These are phyloP conservation scores for Aspergillus versicolor DNA, from an alignment of 2,329 filamentous ascomycete species.

Conservation along the genomic window DNA sequence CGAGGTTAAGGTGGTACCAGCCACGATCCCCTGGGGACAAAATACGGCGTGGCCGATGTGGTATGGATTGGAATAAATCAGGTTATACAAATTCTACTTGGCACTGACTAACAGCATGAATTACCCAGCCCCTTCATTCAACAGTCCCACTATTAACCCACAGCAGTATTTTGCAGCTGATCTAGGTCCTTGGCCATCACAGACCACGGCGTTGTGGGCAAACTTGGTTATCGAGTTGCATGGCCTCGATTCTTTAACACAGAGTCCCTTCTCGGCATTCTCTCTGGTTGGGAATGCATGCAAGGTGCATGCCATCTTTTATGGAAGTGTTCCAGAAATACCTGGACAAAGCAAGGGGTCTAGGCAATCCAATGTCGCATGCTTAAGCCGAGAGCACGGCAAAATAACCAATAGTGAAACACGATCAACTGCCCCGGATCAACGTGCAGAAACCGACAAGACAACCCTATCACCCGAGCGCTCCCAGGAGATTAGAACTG, in stretches of 20 bases:
- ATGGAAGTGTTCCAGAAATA: neutral
- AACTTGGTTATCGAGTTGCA: neutral
- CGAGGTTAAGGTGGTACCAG: neutral
- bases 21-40: neutral
- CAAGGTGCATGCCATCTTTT: neutral
- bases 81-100: neutral
- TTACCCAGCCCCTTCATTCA: neutral
- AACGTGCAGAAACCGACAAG: neutral
- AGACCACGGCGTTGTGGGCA: neutral
- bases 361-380: neutral
- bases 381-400: neutral
- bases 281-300: neutral
- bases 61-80: neutral
- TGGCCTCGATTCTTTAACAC: neutral
- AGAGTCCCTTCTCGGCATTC: neutral
- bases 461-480: neutral
- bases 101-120: neutral
- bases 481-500: neutral
- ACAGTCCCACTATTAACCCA: no score
- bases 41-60: neutral
- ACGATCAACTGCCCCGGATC: neutral
- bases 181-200: neutral
- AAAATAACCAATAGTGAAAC: neutral
- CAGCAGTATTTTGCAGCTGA: neutral
- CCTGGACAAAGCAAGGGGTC: neutral